These are phyloP conservation scores for Fagopyrum tataricum DNA, from an alignment of 148 eudicot genomes.

Conservation along the genomic window DNA sequence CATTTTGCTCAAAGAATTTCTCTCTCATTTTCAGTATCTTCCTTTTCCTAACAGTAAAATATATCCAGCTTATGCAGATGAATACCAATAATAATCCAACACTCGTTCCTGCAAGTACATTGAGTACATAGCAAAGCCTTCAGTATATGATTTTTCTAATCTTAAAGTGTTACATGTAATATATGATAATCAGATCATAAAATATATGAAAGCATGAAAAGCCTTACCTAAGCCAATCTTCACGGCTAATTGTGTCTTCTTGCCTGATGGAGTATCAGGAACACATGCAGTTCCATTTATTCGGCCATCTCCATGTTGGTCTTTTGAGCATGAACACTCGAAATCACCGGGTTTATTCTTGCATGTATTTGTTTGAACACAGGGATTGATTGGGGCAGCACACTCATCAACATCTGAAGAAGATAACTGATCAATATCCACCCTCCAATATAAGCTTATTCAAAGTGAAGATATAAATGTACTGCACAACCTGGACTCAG, in stretches of 20 bases:
- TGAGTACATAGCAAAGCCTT: too few species aligned
- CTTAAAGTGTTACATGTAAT: too few species aligned
- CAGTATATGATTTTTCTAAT: too few species aligned
- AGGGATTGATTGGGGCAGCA: slow-evolving; percentile 12
- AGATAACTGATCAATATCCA: not conserved
- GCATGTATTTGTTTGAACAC: slow-evolving; percentile 16
- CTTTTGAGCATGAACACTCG: slow-evolving; percentile 21
- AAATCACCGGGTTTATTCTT: slow-evolving; percentile 17
- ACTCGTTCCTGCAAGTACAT: slow-evolving; percentile 13
- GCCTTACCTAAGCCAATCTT: slow-evolving; percentile 16
- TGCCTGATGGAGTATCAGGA: not conserved
- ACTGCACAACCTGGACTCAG: slow-evolving; percentile 41
- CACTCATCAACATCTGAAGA: slow-evolving; percentile 21
- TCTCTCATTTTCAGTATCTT: slow-evolving; percentile 15
- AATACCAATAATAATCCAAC: slow-evolving; percentile 2
- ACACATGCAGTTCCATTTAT: slow-evolving; percentile 13
- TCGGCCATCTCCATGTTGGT: slow-evolving; percentile 19
- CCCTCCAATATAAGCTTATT: not conserved
- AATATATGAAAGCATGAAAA: not conserved
- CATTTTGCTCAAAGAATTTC: slow-evolving; percentile 11
- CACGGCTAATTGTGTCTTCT: not conserved
- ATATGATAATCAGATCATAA: too few species aligned
- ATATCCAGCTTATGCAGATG: not conserved
- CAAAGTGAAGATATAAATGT: not conserved
- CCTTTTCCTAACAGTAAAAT: not conserved